Evolutionary conservation across 2,329 filamentous ascomycete genomes (phyloP).

Genomic region (Colletotrichum cordylinicola): DNA sequence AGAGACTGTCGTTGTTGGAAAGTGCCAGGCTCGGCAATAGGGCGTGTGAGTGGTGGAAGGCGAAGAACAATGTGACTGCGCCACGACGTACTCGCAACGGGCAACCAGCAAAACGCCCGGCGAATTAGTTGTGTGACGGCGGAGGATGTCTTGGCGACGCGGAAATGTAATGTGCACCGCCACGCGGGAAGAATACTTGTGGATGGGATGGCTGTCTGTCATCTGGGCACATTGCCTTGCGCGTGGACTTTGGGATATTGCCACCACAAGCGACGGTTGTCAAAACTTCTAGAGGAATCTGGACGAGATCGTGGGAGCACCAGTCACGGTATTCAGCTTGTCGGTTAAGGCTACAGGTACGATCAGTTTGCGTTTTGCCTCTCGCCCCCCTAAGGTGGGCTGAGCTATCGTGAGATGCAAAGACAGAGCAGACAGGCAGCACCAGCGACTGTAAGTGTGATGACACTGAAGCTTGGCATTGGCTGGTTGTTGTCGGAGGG

Average conservation of each 20-base stretch:
- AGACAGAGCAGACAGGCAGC: not conserved
- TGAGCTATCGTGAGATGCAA: not conserved
- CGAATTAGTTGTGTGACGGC: not conserved
- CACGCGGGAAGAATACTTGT: not conserved
- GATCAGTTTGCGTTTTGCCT: not conserved
- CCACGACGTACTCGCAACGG: constrained; percentile 2
- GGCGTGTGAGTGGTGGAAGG: not conserved
- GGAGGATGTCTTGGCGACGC: not conserved
- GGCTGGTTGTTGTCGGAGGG: not conserved
- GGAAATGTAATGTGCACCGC: not conserved
- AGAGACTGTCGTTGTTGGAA: not conserved
- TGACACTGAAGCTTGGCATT: not conserved
- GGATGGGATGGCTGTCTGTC: not conserved
- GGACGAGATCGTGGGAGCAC: not conserved
- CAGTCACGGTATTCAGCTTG: not conserved
- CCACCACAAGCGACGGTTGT: not conserved
- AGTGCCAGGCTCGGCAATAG: not conserved
- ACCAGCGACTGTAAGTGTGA: not conserved
- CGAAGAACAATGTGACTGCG: not conserved
- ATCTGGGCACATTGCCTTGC: not conserved
- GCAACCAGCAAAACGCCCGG: not conserved
- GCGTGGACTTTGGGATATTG: not conserved
- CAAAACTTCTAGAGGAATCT: not conserved
- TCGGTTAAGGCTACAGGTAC: not conserved
- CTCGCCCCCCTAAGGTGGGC: not conserved